Conservation (phyloP, 805 yeast genomes). For the Yamadazyma olivae region DNA sequence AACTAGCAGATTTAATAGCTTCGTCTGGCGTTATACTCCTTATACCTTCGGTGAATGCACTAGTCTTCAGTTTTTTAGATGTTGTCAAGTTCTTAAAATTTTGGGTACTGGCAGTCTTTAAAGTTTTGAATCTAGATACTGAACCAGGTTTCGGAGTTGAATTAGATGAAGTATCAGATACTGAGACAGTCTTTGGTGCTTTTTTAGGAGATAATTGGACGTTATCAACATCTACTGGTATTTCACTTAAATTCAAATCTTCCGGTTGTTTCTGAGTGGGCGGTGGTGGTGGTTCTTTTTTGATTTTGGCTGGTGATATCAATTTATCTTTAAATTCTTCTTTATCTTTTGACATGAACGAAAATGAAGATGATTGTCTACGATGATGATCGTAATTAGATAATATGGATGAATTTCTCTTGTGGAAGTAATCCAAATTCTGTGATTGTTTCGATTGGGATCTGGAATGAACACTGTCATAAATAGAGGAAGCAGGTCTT, state of each 20-base stretch:
- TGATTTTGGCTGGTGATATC: conserved; percentile 24
- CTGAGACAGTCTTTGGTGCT: conserved; percentile 10
- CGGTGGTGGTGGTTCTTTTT: conserved; percentile 12
- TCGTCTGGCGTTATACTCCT: conserved; percentile 70
- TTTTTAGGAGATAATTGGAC: conserved; percentile 36
- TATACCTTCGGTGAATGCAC: conserved; percentile 88
- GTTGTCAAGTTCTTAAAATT: conserved; percentile 45
- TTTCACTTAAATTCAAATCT: background rate
- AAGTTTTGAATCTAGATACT: conserved; percentile 44
- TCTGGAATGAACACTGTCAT: conserved; percentile 33
- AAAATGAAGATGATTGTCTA: conserved; percentile 59
- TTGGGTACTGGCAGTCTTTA: conserved; percentile 53
- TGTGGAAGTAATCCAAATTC: conserved; percentile 17
- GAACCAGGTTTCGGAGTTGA: conserved; percentile 8
- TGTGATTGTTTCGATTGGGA: conserved; percentile 39
- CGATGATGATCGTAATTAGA: conserved; percentile 37
- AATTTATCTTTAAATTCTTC: too few species aligned
- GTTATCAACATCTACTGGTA: conserved; percentile 28
- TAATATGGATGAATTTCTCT: conserved; percentile 25
- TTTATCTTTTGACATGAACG: conserved; percentile 40
- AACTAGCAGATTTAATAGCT: conserved; percentile 71
- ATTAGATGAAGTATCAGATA: conserved; percentile 26
- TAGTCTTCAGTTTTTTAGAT: conserved; percentile 60
- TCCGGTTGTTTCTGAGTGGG: background rate
- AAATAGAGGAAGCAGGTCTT: conserved; percentile 48